Conservation (phyloP, 2,329 filamentous ascomycete genomes). For the Pseudocercospora macadamiae region DNA sequence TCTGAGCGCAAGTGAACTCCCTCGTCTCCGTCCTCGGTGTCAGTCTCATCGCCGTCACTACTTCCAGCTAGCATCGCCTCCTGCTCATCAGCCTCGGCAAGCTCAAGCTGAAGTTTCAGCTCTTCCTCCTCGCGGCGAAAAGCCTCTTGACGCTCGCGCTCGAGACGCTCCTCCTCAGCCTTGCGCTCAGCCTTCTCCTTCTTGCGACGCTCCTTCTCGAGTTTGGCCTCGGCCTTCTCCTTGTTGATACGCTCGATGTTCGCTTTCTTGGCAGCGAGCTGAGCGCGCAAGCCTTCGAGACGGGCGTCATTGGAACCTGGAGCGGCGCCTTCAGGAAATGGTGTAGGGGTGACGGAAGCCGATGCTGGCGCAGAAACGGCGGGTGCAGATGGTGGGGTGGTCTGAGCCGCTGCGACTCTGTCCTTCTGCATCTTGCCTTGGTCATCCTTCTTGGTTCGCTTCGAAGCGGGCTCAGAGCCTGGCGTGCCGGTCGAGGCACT, state of each 20-base stretch:
- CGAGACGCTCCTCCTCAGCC: conserved; percentile 19
- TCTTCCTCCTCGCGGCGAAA: too few species aligned
- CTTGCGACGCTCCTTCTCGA: not conserved
- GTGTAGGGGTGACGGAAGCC: not conserved
- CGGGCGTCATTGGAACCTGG: not conserved
- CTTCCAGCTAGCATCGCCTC: too few species aligned
- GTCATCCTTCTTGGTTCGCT: conserved; percentile 3
- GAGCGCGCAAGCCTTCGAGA: not conserved
- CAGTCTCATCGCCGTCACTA: too few species aligned
- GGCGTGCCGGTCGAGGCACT: not conserved
- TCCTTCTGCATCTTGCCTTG: too few species aligned
- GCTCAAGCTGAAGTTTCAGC: too few species aligned
- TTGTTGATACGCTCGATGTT: not conserved
- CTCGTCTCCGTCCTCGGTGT: too few species aligned
- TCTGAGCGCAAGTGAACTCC: too few species aligned
- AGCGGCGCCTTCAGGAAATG: not conserved
- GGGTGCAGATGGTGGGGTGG: too few species aligned
- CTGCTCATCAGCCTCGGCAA: conserved; percentile 14
- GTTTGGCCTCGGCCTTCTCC: not conserved
- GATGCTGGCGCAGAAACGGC: not conserved
- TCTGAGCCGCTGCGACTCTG: too few species aligned
- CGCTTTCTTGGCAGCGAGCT: not conserved
- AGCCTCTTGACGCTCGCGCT: too few species aligned
- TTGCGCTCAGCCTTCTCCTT: conserved; percentile 4
- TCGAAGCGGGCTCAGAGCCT: not conserved